Percentiles rank a stretch among this genome's conserved stretches.
phyloP scores from a whole-genome alignment of 176 grass and related monocot species.

The bread wheat (Triticum aestivum) region DNA sequence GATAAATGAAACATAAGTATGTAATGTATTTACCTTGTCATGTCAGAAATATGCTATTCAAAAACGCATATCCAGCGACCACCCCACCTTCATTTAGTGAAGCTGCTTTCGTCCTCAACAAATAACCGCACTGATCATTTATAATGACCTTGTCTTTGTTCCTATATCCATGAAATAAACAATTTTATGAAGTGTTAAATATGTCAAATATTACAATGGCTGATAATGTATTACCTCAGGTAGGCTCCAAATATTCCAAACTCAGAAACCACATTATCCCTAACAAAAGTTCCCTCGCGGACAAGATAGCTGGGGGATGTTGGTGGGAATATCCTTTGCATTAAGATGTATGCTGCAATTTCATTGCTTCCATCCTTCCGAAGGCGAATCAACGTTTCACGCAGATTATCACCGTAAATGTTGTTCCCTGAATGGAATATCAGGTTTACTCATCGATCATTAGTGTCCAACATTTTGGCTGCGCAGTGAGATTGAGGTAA shows the following conservation, averaged over 20 bases:
- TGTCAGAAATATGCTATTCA: conserved; percentile 58
- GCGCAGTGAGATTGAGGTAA: background rate
- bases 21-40: conserved; percentile 39
- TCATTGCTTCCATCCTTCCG: conserved; percentile 38
- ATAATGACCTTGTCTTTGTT: conserved; percentile 59
- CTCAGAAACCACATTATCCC: conserved; percentile 52
- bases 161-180: conserved; percentile 28
- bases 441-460: background rate
- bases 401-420: conserved; percentile 52
- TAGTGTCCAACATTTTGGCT: background rate
- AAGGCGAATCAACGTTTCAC: conserved; percentile 41
- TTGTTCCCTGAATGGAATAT: conserved; percentile 48
- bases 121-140: conserved; percentile 59
- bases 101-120: conserved; percentile 61
- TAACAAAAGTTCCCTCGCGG: conserved; percentile 38
- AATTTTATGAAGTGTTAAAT: background rate
- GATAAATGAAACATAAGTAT: background rate
- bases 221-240: conserved; percentile 31
- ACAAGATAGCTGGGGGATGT: conserved; percentile 51
- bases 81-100: conserved; percentile 76
- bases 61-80: conserved; percentile 59
- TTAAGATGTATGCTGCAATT: conserved; percentile 62
- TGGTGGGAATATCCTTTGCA: conserved; percentile 66
- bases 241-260: conserved; percentile 64
- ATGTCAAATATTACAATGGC: background rate